A percentile compares a stretch with the other conserved stretches of the same genome.
Evolutionary conservation across 805 yeast genomes (phyloP).

Genomic region (Ogataea paradorogensis): DNA sequence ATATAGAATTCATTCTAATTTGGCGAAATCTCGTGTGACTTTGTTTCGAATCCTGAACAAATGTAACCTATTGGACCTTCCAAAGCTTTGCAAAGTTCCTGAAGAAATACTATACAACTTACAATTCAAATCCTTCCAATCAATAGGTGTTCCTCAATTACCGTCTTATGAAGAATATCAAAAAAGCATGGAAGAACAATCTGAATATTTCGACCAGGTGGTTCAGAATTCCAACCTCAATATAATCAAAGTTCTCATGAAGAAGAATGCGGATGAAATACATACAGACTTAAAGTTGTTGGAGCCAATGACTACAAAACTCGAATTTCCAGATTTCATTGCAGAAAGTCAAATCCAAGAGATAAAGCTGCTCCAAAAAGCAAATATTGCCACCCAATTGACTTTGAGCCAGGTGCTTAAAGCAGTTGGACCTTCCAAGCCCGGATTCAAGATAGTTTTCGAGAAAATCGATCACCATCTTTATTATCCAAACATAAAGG

Average conservation of each 20-base stretch:
- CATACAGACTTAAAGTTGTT: constrained; percentile 5
- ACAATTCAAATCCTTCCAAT: constrained; percentile 74
- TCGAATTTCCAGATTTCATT: constrained; percentile 12
- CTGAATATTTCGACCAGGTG: constrained; percentile 14
- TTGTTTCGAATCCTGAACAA: constrained; percentile 24
- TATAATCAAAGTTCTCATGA: constrained; percentile 15
- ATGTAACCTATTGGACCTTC: constrained; percentile 27
- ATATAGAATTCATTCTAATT: constrained; percentile 13
- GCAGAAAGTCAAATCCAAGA: constrained; percentile 10
- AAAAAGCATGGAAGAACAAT: constrained; percentile 15
- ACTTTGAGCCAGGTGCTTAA: constrained; percentile 18
- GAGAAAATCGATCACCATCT: constrained; percentile 39
- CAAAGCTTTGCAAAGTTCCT: constrained; percentile 28
- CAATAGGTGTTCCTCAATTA: constrained; percentile 72
- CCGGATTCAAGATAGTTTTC: constrained; percentile 23
- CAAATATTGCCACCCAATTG: constrained; percentile 30
- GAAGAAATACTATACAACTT: constrained; percentile 45
- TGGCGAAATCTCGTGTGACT: constrained; percentile 24
- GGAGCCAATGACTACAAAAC: constrained; percentile 7
- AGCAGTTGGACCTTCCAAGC: constrained; percentile 8
- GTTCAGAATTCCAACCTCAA: constrained; percentile 11
- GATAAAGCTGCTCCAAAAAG: constrained; percentile 22
- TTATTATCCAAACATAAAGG: constrained; percentile 43
- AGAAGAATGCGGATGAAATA: constrained; percentile 19
- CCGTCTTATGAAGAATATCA: constrained; percentile 47